These are phyloP conservation scores for Penicillium sp. DNA, from an alignment of 2,329 filamentous ascomycete species.

Conservation along the genomic window DNA sequence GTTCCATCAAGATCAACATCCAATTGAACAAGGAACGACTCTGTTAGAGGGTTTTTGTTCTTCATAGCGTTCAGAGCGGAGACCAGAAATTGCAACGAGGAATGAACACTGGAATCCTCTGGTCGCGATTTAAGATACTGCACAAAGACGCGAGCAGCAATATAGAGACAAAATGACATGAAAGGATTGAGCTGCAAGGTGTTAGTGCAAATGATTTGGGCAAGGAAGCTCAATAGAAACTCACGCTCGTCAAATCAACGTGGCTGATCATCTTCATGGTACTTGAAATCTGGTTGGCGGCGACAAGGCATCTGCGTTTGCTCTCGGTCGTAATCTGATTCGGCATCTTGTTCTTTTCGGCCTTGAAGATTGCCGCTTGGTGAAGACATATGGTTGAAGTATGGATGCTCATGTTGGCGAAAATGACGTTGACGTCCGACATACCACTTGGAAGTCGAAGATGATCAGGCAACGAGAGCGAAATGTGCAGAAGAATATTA, in stretches of 20 bases:
- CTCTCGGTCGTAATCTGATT: slow-evolving; percentile 79
- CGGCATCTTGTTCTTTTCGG: slow-evolving; percentile 81
- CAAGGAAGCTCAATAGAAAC: slow-evolving; percentile 34
- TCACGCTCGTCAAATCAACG: slow-evolving; percentile 76
- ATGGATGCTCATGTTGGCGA: slow-evolving; percentile 95
- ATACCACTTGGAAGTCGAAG: slow-evolving; percentile 77
- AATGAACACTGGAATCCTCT: slow-evolving; percentile 72
- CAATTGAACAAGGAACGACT: slow-evolving; percentile 90
- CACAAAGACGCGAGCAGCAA: slow-evolving; percentile 91
- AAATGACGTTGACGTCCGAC: slow-evolving; percentile 79
- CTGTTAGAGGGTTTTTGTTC: slow-evolving; percentile 82
- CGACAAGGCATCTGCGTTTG: slow-evolving; percentile 88
- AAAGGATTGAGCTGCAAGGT: slow-evolving; percentile 81
- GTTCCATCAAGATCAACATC: slow-evolving; percentile 80
- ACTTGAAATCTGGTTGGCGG: slow-evolving; percentile 87
- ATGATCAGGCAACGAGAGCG: slow-evolving; percentile 75
- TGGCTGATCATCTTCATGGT: slow-evolving; percentile 96
- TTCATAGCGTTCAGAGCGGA: slow-evolving; percentile 89
- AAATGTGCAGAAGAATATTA: slow-evolving; percentile 83
- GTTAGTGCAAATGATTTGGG: slow-evolving; percentile 20
- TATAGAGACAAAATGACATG: slow-evolving; percentile 91
- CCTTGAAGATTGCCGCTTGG: slow-evolving; percentile 96
- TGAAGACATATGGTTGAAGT: slow-evolving; percentile 97
- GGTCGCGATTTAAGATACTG: slow-evolving; percentile 95
- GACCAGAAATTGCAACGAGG: slow-evolving; percentile 86